These are phyloP conservation scores for Penicillium brevicompactum DNA, from an alignment of 2,329 filamentous ascomycete genomes.

Conservation along the genomic window DNA sequence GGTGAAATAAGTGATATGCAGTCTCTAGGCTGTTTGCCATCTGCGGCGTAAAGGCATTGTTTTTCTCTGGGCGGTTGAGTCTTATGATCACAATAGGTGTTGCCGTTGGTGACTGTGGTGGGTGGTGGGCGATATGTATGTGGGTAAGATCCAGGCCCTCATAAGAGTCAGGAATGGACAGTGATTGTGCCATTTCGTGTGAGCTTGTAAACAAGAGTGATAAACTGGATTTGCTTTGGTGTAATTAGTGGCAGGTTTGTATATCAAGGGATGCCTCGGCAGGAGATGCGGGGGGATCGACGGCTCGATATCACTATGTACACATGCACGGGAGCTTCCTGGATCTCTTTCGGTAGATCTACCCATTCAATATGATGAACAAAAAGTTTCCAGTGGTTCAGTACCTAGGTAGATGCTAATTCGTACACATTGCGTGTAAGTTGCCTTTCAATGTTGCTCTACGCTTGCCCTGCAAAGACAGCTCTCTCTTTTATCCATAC, in stretches of 20 bases:
- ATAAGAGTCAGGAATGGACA: conserved; percentile 37
- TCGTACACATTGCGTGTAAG: too few relatives aligned
- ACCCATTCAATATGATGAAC: too few relatives aligned
- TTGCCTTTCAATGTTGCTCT: too few relatives aligned
- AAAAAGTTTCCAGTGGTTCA: too few relatives aligned
- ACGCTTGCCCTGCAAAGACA: too few relatives aligned
- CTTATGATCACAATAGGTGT: conserved; percentile 66
- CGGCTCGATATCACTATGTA: not conserved
- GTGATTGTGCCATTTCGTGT: conserved; percentile 2
- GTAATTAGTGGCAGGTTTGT: not conserved
- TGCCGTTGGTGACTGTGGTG: conserved; percentile 49
- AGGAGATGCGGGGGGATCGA: not conserved
- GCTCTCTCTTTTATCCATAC: too few relatives aligned
- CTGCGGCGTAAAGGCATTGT: conserved; percentile 66
- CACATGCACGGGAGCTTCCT: too few relatives aligned
- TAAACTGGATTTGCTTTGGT: too few relatives aligned
- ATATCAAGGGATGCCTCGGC: not conserved
- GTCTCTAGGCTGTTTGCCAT: conserved; percentile 65
- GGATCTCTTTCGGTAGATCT: too few relatives aligned
- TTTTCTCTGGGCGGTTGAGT: conserved; percentile 64
- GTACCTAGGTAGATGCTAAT: too few relatives aligned
- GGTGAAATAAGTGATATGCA: conserved; percentile 55
- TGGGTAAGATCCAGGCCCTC: conserved; percentile 33
- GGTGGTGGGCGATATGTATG: conserved; percentile 35
- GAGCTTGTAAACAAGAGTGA: not conserved